These are phyloP conservation scores for Primulina tabacum DNA, from an alignment of 257 asterid genomes.

Conservation along the genomic window DNA sequence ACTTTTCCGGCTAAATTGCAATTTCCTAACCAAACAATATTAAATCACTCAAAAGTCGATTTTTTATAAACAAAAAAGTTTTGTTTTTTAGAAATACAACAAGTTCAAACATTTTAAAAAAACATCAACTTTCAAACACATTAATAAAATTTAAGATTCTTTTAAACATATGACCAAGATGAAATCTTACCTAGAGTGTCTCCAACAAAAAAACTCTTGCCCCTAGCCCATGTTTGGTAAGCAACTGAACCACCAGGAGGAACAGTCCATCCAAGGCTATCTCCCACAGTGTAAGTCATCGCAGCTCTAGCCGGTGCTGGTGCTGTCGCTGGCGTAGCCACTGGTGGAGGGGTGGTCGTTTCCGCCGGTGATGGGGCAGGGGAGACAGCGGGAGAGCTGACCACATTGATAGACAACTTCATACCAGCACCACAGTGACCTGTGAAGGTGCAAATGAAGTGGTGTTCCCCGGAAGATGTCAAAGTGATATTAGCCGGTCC, in stretches of 20 bases:
- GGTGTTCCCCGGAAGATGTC: constrained; percentile 49
- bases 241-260: constrained; percentile 47
- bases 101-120: too few species aligned
- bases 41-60: too few species aligned
- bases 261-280: constrained; percentile 55
- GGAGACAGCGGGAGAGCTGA: constrained; percentile 26
- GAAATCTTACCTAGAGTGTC: constrained; percentile 49
- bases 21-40: too few species aligned
- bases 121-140: too few species aligned
- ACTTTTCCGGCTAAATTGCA: too few species aligned
- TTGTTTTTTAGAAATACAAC: too few species aligned
- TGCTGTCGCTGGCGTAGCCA: constrained; percentile 32
- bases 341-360: constrained; percentile 28
- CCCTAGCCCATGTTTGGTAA: constrained; percentile 58
- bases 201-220: constrained; percentile 51
- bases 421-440: constrained; percentile 52
- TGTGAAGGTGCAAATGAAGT: constrained; percentile 48
- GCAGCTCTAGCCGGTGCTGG: constrained; percentile 41
- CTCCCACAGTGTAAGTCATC: constrained; percentile 54
- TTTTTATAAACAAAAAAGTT: too few species aligned
- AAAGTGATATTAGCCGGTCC: constrained; percentile 56
- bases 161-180: too few species aligned
- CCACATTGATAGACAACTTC: constrained; percentile 60
- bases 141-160: too few species aligned
- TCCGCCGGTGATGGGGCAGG: constrained; percentile 25